Evolutionary conservation across 2,329 filamentous ascomycete genomes (phyloP), one percentile per base, ranked within the genome.

Genomic region (Aspergillus caelatus): DNA sequence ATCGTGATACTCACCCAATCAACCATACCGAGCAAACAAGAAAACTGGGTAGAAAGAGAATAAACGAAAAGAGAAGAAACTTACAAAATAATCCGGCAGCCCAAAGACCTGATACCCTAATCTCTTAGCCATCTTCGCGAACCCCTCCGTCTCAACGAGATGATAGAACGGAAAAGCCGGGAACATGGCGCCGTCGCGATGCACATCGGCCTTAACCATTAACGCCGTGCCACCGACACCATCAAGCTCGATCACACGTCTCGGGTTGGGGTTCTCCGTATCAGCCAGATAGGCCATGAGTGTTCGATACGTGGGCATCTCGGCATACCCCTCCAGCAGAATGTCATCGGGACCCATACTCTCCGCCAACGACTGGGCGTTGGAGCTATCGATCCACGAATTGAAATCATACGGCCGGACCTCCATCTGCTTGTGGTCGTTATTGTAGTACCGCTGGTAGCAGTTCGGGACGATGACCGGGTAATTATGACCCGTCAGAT

Each of bases 151-250:
- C 83, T 99, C 95, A 65, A 99, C 96, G 65, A 99, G 84, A 78
- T 99, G 91, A 76, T 97, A 98, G 75, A 99, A 99, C 3, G 94
- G 81, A 76, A 99, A 99, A 0, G 95, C 88, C 21, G 95, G 95
- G 81, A 99, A 99, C 94, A 98, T 99, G 76, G 95, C 94, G 23
- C 95, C 95, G 74, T 99, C 95, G 30, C 95, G 88, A 77, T 99
- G 95, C 28, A 99, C 95, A 64, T 98, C 94, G 1, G 94, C 95
- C 82, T 97, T 97, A 64, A 99, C 95, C 73, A 99, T 82, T 67
- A 99, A 82, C 1, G 94, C 92, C 1, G 94, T 96, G 41, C 95
- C 95, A 61, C 95, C 95, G 4, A 99, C 95, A 57, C 95, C 95
- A 75, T 99, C 95, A 10, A 99, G 85, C 50, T 89, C 85, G 58